Percentiles rank a stretch among this genome's conserved stretches.
These are phyloP conservation scores for Aspergillus pseudoglaucus DNA, from an alignment of 2,329 filamentous ascomycete genomes.

Conservation along the genomic window DNA sequence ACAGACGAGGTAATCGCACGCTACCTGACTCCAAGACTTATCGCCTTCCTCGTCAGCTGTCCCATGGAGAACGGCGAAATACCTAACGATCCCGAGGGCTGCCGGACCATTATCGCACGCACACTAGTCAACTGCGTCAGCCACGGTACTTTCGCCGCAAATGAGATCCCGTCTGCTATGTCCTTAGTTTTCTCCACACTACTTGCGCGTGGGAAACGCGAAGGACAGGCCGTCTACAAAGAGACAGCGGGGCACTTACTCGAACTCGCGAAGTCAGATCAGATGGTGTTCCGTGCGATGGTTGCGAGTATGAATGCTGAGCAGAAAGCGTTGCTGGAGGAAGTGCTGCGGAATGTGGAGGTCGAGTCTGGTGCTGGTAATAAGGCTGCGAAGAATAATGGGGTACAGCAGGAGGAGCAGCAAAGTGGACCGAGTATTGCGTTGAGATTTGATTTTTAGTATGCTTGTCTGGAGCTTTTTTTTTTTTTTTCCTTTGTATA, in stretches of 20 bases:
- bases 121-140: conserved; percentile 68
- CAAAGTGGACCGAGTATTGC: conserved; percentile 70
- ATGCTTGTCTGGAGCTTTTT: too few relatives aligned
- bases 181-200: conserved; percentile 72
- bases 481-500: too few relatives aligned
- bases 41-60: conserved; percentile 61
- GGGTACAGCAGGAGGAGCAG: conserved; percentile 45
- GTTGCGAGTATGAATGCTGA: conserved; percentile 64
- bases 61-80: conserved; percentile 54
- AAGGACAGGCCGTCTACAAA: conserved; percentile 53
- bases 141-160: conserved; percentile 27
- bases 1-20: conserved; percentile 69
- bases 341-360: conserved; percentile 62
- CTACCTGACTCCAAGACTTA: conserved; percentile 65
- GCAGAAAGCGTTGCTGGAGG: conserved; percentile 72
- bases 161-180: conserved; percentile 48
- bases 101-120: conserved; percentile 63
- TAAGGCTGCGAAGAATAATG: conserved; percentile 35
- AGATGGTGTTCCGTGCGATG: conserved; percentile 64
- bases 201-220: conserved; percentile 62
- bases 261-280: conserved; percentile 72
- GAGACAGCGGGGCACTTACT: conserved; percentile 73
- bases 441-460: conserved; percentile 84
- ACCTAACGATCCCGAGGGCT: conserved; percentile 63
- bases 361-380: conserved; percentile 28